Evolutionary conservation across 2,329 filamentous ascomycete genomes (phyloP), one percentile per base, ranked within the genome.

Genomic region (Lachnellula occidentalis): DNA sequence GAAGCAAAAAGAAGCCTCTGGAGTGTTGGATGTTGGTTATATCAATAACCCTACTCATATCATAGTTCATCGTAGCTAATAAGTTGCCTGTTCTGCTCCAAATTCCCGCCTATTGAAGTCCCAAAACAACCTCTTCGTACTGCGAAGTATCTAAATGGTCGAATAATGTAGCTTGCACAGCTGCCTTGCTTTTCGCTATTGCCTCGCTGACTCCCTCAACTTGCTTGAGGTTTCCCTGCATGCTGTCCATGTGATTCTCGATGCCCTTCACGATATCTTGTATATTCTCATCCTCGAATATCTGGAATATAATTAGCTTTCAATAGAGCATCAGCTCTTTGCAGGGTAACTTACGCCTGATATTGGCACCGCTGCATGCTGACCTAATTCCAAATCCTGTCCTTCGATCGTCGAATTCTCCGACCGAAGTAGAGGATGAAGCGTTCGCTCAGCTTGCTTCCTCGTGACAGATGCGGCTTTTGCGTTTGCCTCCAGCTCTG

Each of bases 401-500:
- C 61, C 61, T 12, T 37, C 51, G 9, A 15, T 21, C 6, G 27
- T 47, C 6, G 50, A 46, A 41, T 51, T 45, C 46, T 60, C 56
- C 6, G 51, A 52, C 47, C 64, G 65, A 27, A 70, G 62, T n/a
- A 67, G 50, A 15, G 61, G 48, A 58, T 71, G 66, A 34, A 70
- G 34, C 45, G 67, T 70, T 37, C 61, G 63, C 14, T 57, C 60
- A 45, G 60, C 69, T 39, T 80, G 75, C 56, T 76, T 76, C 70
- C 80, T 77, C 59, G 76, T 73, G 42, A 72, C 70, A 24, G 74
- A 74, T 67, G 83, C 80, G 2, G 76, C 75, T 57, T 77, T 76
- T 12, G 81, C 81, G 57, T 85, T 83, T 3, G 71, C 69, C 65
- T 84, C 78, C 24, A 87, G 70, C 19, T 70, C 69, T 46, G 72